Conservation (phyloP, 164 flowering plant species). For the Taxillus chinensis region DNA sequence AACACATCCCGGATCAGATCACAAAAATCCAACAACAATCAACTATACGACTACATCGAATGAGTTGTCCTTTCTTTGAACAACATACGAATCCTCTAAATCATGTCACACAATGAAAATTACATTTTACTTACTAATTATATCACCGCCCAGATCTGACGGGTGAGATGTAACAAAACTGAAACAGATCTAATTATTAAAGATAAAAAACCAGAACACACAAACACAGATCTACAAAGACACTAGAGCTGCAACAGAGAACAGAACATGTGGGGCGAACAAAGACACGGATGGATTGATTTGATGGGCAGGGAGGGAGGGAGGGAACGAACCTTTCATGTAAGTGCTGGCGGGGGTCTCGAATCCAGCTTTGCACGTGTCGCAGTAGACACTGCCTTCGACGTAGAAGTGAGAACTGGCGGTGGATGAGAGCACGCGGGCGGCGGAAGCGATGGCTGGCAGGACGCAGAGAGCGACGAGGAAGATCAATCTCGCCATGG, state of each 20-base stretch:
- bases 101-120: no score
- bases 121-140: no score
- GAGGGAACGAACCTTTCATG: conserved; percentile 35
- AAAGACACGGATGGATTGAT: neutral
- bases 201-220: no score
- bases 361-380: conserved; percentile 62
- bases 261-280: neutral
- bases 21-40: neutral
- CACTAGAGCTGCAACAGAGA: neutral
- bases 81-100: no score
- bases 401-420: conserved; percentile 12
- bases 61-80: no score
- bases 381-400: conserved; percentile 55
- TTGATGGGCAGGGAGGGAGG: neutral
- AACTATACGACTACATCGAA: neutral
- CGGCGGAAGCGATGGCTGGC: conserved; percentile 29
- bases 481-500: conserved; percentile 29
- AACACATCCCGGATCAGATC: neutral
- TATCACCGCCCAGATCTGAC: no score
- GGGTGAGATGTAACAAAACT: no score
- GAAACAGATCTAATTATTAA: no score
- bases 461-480: conserved; percentile 34
- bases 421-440: conserved; percentile 20
- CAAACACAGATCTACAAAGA: neutral
- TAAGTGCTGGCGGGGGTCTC: conserved; percentile 51